Conservation (phyloP, 1,284 basidiomycete genomes). For the Serendipita sp. region DNA sequence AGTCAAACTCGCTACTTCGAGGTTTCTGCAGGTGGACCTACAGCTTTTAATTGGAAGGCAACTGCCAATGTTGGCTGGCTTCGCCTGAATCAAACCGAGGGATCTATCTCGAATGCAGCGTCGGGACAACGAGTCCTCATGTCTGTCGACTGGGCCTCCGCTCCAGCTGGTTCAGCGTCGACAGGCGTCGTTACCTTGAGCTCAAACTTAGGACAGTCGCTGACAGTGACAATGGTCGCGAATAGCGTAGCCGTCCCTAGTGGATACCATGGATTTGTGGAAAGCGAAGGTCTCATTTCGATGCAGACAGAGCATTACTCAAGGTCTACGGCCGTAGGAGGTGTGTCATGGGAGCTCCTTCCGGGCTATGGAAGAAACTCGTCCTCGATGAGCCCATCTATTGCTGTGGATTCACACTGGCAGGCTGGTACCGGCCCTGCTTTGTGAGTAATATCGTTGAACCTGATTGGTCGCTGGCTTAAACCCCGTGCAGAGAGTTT, state of each 20-base stretch:
- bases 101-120: slow-evolving; percentile 33
- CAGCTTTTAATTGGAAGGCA: slow-evolving; percentile 40
- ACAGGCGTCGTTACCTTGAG: not conserved
- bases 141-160: slow-evolving; percentile 45
- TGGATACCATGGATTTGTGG: slow-evolving; percentile 45
- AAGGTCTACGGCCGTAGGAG: slow-evolving; percentile 36
- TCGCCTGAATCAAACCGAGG: slow-evolving; percentile 30
- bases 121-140: slow-evolving; percentile 43
- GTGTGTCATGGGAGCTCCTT: slow-evolving; percentile 42
- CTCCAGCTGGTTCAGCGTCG: slow-evolving; percentile 28
- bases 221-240: slow-evolving; percentile 30
- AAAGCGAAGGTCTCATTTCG: slow-evolving; percentile 46
- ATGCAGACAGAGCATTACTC: slow-evolving; percentile 48
- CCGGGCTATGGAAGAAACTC: slow-evolving; percentile 44
- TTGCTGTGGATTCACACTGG: slow-evolving; percentile 35
- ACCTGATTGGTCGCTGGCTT: too few species aligned
- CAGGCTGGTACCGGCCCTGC: slow-evolving; percentile 44
- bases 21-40: slow-evolving; percentile 45
- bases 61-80: slow-evolving; percentile 41
- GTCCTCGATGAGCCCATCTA: slow-evolving; percentile 40
- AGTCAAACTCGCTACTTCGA: slow-evolving; percentile 42
- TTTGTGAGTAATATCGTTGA: slow-evolving; percentile 27
- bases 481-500: slow-evolving; percentile 31
- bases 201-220: slow-evolving; percentile 22
- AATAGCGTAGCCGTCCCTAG: slow-evolving; percentile 25